These are phyloP conservation scores for Calonectria hawksworthii DNA, from an alignment of 2,329 filamentous ascomycete species.

Conservation along the genomic window DNA sequence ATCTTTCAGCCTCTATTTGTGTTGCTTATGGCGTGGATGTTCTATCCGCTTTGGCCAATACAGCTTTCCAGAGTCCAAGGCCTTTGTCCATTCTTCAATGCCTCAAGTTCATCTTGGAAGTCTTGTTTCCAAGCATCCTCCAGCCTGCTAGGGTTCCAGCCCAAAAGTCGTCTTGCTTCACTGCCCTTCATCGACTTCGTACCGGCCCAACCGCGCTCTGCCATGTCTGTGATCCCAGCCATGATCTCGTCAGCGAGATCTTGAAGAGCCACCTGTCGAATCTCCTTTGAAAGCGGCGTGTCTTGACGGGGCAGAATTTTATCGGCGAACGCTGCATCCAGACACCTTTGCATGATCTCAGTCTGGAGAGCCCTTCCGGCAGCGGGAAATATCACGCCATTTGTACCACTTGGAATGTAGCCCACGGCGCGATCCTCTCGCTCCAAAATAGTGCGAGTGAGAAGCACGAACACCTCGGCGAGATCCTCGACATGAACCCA, in stretches of 20 bases:
- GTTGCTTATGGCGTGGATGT: no score
- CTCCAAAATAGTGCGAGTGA: slow-evolving; percentile 14
- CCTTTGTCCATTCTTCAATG: background rate
- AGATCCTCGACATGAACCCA: slow-evolving; percentile 23
- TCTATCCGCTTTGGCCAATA: background rate
- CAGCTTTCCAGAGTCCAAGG: background rate
- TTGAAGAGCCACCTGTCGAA: slow-evolving; percentile 4
- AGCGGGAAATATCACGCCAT: slow-evolving; percentile 5
- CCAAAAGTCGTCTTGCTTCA: slow-evolving; percentile 6
- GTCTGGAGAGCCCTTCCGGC: slow-evolving; percentile 6
- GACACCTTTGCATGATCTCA: slow-evolving; percentile 11
- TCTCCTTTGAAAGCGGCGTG: slow-evolving; percentile 8
- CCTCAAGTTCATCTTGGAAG: background rate
- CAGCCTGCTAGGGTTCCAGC: slow-evolving; percentile 8
- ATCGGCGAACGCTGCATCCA: slow-evolving; percentile 7
- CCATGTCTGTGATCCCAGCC: slow-evolving; percentile 18
- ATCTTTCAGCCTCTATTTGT: no score
- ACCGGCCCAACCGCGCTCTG: slow-evolving; percentile 23
- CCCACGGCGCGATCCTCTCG: slow-evolving; percentile 11
- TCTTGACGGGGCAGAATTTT: slow-evolving; percentile 3
- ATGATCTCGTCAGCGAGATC: slow-evolving; percentile 26
- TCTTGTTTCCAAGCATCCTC: background rate
- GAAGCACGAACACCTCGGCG: slow-evolving; percentile 11
- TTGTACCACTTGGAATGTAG: slow-evolving; percentile 8
- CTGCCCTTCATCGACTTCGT: slow-evolving; percentile 25